A percentile compares a stretch with the other conserved stretches of the same genome.
These are phyloP conservation scores for Trichosporon coremiiforme DNA, from an alignment of 1,284 basidiomycete genomes.

Conservation along the genomic window DNA sequence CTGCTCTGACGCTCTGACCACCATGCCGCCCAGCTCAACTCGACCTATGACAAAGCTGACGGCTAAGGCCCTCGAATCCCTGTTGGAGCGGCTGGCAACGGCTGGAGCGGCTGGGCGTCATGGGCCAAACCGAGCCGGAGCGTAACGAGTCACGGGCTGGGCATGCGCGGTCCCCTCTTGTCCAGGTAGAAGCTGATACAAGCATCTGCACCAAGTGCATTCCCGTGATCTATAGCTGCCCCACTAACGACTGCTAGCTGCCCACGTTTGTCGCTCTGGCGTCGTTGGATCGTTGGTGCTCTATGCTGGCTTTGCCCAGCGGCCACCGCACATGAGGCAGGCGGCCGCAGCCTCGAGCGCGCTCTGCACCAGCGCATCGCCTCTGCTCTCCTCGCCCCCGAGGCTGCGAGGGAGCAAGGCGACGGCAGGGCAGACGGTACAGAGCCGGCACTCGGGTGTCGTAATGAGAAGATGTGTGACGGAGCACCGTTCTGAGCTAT, in stretches of 20 bases:
- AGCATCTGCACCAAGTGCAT: background rate
- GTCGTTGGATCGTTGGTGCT: too few relatives aligned
- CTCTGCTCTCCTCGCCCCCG: background rate
- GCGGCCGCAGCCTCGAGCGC: slow-evolving; percentile 39
- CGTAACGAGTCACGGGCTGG: background rate
- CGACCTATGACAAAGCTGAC: background rate
- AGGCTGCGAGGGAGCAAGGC: slow-evolving; percentile 36
- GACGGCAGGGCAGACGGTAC: slow-evolving; percentile 48
- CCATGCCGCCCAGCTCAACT: background rate
- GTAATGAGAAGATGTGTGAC: slow-evolving; percentile 47
- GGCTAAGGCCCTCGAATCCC: background rate
- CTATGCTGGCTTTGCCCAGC: slow-evolving; percentile 44
- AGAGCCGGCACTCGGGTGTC: slow-evolving; percentile 44
- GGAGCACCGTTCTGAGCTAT: slow-evolving; percentile 39
- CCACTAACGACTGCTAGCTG: background rate
- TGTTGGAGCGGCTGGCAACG: background rate
- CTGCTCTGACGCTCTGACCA: background rate
- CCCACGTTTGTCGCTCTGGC: background rate
- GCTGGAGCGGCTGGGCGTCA: background rate
- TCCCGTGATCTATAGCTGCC: background rate
- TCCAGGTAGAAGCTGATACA: background rate
- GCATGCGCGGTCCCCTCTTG: background rate
- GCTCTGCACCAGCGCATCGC: slow-evolving; percentile 34
- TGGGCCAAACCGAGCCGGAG: background rate
- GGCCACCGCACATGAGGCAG: slow-evolving; percentile 48